Evolutionary conservation across 2,329 filamentous ascomycete species (phyloP), one percentile per base, ranked within the genome.

Genomic region (Tolypocladium paradoxum): DNA sequence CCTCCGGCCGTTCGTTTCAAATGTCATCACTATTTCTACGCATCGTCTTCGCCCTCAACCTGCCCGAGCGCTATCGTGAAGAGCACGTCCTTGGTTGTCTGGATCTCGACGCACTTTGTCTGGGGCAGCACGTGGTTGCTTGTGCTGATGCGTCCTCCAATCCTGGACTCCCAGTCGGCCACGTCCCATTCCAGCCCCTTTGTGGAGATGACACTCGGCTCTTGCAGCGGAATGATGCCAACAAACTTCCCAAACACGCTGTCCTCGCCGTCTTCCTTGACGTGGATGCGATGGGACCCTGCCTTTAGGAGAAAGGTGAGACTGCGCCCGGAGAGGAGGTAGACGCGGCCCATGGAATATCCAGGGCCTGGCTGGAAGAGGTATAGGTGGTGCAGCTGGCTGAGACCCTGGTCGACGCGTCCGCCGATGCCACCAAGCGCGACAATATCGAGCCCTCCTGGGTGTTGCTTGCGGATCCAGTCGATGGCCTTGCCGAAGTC

Each of bases 171-270:
- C 90, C 92, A 96, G 55, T 89, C 75, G 55, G 76, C 66, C 1
- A 99, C 88, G 69, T 99, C 90, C 93, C 93, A 99, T 65, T 95
- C 85, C 22, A 97, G 73, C 0, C 93, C 93, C 16, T 75, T 71
- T 0, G 89, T 95, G 8, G 83, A 85, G 61, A 99, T 90, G n/a
- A 77, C 68, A 48, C 88, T 85, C 3, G 84, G 81, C n/a, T 85
- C 88, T 53, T 84, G 86, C 24, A 97, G 72, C 0, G 93, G 93
- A 38, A 99, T 75, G 57, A 99, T 88, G 11, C 93, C 93, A 33
- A 95, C 79, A 64, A 95, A 83, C 65, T 88, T 85, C 7, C 80
- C 88, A 61, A 96, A 88, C 2, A 79, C 68, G 49, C 73, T 72
- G 18, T 76, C 64, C 54, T 55, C 63, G n/a, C 66, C 68, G 9